Conservation (phyloP, 352 stramenopile genomes). For the Globisporangium paddicum region DNA sequence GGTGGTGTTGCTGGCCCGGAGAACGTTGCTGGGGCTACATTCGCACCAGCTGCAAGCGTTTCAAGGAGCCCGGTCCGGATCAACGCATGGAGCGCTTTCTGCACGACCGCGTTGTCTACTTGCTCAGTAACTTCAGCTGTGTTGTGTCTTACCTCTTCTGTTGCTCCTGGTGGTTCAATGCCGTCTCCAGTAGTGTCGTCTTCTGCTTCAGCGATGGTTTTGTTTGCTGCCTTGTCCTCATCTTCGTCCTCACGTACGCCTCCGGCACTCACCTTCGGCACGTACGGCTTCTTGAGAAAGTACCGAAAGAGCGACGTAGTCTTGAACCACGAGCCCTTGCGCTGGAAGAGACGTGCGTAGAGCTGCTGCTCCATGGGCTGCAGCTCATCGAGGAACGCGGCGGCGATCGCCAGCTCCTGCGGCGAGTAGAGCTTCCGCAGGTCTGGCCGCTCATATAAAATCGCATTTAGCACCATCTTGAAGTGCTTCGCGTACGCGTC, state of each 20-base stretch:
- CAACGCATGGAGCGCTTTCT: slow-evolving; percentile 5
- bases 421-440: slow-evolving; percentile 42
- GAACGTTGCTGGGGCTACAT: neutral
- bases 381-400: slow-evolving; percentile 42
- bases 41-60: neutral
- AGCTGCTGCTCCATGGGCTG: slow-evolving; percentile 52
- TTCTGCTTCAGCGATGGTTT: neutral
- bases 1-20: neutral
- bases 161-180: neutral
- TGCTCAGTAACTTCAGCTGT: neutral
- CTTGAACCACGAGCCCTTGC: slow-evolving; percentile 74
- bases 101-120: slow-evolving; percentile 5
- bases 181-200: neutral
- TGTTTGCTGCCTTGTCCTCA: neutral
- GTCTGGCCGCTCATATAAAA: slow-evolving; percentile 41
- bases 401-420: slow-evolving; percentile 35
- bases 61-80: slow-evolving; percentile 5
- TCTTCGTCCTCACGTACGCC: neutral
- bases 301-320: slow-evolving; percentile 57
- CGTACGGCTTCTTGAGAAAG: slow-evolving; percentile 20
- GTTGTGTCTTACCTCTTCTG: neutral
- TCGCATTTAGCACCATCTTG: slow-evolving; percentile 40
- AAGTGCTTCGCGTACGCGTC: slow-evolving; percentile 72
- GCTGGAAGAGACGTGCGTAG: slow-evolving; percentile 74
- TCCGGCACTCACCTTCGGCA: neutral